phyloP scores from a whole-genome alignment of 306 rosid genomes.

The Quercus agrifolia region DNA sequence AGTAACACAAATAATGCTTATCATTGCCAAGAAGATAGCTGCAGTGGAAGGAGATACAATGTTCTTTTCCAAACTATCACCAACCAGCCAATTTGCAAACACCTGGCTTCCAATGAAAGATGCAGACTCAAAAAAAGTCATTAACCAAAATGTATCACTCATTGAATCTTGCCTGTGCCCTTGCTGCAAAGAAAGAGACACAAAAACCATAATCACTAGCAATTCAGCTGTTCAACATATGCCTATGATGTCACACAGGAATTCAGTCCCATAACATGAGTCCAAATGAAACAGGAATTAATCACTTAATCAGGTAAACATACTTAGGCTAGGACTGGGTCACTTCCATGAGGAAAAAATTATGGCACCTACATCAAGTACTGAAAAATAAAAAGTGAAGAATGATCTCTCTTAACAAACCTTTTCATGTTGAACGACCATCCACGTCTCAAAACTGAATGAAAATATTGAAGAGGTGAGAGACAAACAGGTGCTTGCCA shows the following conservation, averaged over 20 bases:
- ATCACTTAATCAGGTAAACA: constrained; percentile 12
- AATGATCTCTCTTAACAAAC: constrained; percentile 36
- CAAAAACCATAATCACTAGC: constrained; percentile 9
- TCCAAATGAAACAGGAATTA: constrained; percentile 11
- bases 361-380: constrained; percentile 11
- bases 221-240: constrained; percentile 13
- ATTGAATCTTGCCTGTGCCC: constrained; percentile 82
- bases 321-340: constrained; percentile 5
- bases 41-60: constrained; percentile 43
- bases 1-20: constrained; percentile 50
- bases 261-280: background rate
- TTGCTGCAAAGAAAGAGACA: constrained; percentile 55
- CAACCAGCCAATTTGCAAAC: constrained; percentile 80
- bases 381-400: constrained; percentile 21
- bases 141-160: constrained; percentile 87
- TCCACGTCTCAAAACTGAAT: constrained; percentile 81
- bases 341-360: constrained; percentile 15
- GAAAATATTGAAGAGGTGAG: constrained; percentile 69
- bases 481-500: constrained; percentile 58
- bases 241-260: constrained; percentile 2
- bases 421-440: constrained; percentile 86
- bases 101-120: constrained; percentile 81
- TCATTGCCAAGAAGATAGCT: constrained; percentile 58
- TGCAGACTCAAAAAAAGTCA: constrained; percentile 79
- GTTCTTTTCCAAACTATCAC: constrained; percentile 38